A percentile compares a stretch with the other conserved stretches of the same genome.
Conservation (phyloP, 2,329 filamentous ascomycete species). For the Alternaria sp. region DNA sequence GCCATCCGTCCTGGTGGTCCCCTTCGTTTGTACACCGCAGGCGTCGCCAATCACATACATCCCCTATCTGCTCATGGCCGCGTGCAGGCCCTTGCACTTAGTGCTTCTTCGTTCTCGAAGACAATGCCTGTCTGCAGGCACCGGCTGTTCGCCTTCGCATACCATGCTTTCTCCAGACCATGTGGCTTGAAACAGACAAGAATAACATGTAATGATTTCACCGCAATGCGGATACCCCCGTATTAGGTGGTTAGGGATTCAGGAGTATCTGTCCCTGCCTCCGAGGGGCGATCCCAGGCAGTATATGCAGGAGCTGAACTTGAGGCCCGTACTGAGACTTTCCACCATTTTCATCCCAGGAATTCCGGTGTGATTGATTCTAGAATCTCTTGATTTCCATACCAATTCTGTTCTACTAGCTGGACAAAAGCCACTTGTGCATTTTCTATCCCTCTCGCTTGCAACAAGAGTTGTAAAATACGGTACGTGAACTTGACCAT, state of each 20-base stretch:
- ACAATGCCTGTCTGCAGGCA: slow-evolving; percentile 28
- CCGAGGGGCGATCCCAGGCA: slow-evolving; percentile 10
- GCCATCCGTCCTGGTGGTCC: not conserved
- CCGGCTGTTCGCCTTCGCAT: slow-evolving; percentile 19
- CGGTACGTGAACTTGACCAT: slow-evolving; percentile 6
- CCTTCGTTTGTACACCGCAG: not conserved
- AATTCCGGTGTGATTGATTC: slow-evolving; percentile 12
- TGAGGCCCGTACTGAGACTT: slow-evolving; percentile 3
- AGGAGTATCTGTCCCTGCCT: slow-evolving; percentile 3
- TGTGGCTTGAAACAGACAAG: slow-evolving; percentile 19
- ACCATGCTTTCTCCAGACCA: slow-evolving; percentile 10
- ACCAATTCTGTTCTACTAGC: not conserved
- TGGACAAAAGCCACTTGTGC: not conserved
- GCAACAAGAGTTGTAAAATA: not conserved
- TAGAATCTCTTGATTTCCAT: not conserved
- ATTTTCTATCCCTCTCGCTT: not conserved
- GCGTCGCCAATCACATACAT: slow-evolving; percentile 3
- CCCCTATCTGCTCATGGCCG: slow-evolving; percentile 1
- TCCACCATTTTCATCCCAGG: slow-evolving; percentile 6
- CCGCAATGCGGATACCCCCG: slow-evolving; percentile 8
- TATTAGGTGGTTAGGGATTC: slow-evolving; percentile 5
- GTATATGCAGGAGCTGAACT: slow-evolving; percentile 11
- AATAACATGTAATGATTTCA: slow-evolving; percentile 23
- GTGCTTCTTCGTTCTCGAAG: slow-evolving; percentile 17
- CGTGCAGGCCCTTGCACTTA: slow-evolving; percentile 10